phyloP scores from a whole-genome alignment of 108 stramenopile genomes.

The Fistulifera solaris region DNA sequence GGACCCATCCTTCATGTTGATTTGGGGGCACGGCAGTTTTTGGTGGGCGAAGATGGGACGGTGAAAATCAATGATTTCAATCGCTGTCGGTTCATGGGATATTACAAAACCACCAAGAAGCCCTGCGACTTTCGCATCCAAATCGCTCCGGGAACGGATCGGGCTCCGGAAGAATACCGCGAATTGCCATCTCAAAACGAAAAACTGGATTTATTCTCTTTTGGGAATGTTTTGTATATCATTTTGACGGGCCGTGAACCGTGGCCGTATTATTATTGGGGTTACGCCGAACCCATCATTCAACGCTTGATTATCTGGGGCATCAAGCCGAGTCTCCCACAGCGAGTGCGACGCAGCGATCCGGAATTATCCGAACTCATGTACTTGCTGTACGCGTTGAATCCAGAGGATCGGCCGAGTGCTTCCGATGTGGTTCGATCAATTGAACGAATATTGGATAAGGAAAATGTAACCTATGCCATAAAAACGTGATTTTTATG shows the following conservation, averaged over 20 bases:
- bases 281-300: neutral
- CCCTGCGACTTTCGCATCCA: slow-evolving; percentile 54
- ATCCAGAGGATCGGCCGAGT: slow-evolving; percentile 8
- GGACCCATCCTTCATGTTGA: slow-evolving; percentile 64
- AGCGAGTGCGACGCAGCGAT: neutral
- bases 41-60: slow-evolving; percentile 30
- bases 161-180: slow-evolving; percentile 65
- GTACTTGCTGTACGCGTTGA: slow-evolving; percentile 6
- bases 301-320: slow-evolving; percentile 6
- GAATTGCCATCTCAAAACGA: slow-evolving; percentile 28
- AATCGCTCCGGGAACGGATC: slow-evolving; percentile 43
- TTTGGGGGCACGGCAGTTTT: slow-evolving; percentile 60
- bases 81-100: slow-evolving; percentile 65
- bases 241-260: slow-evolving; percentile 27
- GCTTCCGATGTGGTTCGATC: neutral
- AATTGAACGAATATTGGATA: neutral
- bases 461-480: too few relatives aligned
- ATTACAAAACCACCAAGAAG: slow-evolving; percentile 14
- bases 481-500: too few relatives aligned
- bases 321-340: slow-evolving; percentile 7
- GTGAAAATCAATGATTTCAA: slow-evolving; percentile 81
- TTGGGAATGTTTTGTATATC: slow-evolving; percentile 66
- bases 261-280: slow-evolving; percentile 3
- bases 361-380: slow-evolving; percentile 4
- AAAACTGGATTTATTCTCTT: slow-evolving; percentile 66